Evolutionary conservation across 139 green algal genomes (phyloP).

Genomic region (Tetraselmis striata): DNA sequence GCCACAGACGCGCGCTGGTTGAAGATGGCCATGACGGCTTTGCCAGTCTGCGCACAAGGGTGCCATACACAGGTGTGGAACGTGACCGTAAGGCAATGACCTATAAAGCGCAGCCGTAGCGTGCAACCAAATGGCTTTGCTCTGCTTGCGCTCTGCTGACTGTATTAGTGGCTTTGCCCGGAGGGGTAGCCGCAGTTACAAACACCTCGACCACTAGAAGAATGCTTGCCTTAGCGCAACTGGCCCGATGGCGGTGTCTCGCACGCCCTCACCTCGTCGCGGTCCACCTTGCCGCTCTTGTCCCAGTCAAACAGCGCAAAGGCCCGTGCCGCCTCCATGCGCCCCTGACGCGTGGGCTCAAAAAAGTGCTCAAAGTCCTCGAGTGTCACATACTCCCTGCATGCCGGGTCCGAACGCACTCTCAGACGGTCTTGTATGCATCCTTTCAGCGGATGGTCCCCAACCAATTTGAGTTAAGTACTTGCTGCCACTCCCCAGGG

Average conservation of each 20-base stretch:
- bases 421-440: no score
- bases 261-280: neutral
- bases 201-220: neutral
- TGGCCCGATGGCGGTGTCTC: no score
- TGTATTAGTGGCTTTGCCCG: no score
- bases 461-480: no score
- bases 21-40: neutral
- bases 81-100: no score
- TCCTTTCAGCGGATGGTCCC: no score
- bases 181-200: neutral
- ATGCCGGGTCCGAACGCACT: neutral
- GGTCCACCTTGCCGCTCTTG: neutral
- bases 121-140: no score
- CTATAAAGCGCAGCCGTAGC: no score
- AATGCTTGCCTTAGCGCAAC: neutral
- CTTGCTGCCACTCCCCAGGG: no score
- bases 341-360: neutral
- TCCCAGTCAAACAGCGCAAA: neutral
- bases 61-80: neutral
- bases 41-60: neutral
- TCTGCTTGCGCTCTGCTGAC: no score
- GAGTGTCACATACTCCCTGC: neutral
- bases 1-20: neutral
- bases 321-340: neutral
- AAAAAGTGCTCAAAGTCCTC: neutral